phyloP scores from a whole-genome alignment of 139 green algal species.

The Coelastrella sp. region DNA sequence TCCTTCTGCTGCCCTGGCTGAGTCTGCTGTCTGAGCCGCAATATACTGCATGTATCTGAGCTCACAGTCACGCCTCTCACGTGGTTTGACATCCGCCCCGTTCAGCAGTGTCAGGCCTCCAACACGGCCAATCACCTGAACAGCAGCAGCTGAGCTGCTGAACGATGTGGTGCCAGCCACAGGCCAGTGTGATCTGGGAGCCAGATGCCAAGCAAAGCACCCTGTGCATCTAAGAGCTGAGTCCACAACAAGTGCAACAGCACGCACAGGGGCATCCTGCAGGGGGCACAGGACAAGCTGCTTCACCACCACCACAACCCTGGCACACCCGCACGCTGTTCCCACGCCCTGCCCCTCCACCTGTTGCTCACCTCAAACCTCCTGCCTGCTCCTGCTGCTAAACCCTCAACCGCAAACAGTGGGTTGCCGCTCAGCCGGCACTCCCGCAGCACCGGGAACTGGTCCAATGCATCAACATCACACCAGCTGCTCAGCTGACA shows the following conservation, averaged over 20 bases:
- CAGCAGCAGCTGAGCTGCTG: background rate
- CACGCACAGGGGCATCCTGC: no score
- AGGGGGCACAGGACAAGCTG: no score
- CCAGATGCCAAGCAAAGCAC: background rate
- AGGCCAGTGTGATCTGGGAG: background rate
- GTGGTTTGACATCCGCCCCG: constrained; percentile 69
- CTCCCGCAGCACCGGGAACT: constrained; percentile 74
- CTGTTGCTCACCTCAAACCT: constrained; percentile 67
- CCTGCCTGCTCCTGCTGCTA: constrained; percentile 44
- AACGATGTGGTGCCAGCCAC: background rate
- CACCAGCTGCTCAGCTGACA: constrained; percentile 72
- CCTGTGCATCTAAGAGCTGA: background rate
- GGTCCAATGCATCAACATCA: constrained; percentile 68
- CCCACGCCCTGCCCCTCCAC: no score
- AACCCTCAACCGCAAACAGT: constrained; percentile 52
- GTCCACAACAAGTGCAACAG: no score
- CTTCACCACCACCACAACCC: no score
- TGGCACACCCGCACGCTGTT: no score
- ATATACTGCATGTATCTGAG: constrained; percentile 79
- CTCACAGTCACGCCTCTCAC: constrained; percentile 83
- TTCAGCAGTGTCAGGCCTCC: constrained; percentile 75
- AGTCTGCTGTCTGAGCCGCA: constrained; percentile 41
- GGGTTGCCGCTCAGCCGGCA: constrained; percentile 80
- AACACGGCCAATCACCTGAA: constrained; percentile 78
- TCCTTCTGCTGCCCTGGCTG: background rate